These are phyloP conservation scores for Annona squamosa DNA, from an alignment of 164 flowering plant genomes.

Conservation along the genomic window DNA sequence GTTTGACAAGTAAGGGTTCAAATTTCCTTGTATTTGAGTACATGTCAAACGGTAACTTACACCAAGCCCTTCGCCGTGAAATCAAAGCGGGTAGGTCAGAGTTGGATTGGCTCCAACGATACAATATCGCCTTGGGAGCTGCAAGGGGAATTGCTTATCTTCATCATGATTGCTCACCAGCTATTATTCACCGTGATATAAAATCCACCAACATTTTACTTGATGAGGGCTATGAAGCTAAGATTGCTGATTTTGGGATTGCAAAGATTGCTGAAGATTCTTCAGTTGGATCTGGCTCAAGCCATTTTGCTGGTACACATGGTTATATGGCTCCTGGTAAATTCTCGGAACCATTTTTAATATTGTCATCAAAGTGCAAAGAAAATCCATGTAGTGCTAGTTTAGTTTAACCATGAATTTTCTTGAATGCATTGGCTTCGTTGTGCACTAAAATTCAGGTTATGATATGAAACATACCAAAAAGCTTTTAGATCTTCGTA, in stretches of 20 bases:
- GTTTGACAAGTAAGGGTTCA: slow-evolving; percentile 49
- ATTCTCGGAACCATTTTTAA: slow-evolving; percentile 9
- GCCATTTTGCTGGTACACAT: slow-evolving; percentile 77
- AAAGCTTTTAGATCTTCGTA: too few species aligned
- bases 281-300: slow-evolving; percentile 23
- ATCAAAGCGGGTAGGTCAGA: slow-evolving; percentile 46
- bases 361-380: background rate
- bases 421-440: too few species aligned
- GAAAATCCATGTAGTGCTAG: background rate
- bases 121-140: slow-evolving; percentile 75
- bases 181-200: slow-evolving; percentile 82
- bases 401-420: too few species aligned
- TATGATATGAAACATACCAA: too few species aligned
- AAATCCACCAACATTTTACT: slow-evolving; percentile 85
- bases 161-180: slow-evolving; percentile 85
- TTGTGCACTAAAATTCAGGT: too few species aligned
- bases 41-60: slow-evolving; percentile 78
- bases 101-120: slow-evolving; percentile 70
- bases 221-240: slow-evolving; percentile 71
- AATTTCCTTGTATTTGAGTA: slow-evolving; percentile 71
- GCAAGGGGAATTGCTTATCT: slow-evolving; percentile 86
- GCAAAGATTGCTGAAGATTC: slow-evolving; percentile 52
- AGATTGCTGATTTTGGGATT: slow-evolving; percentile 90
- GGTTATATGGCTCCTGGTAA: slow-evolving; percentile 98
- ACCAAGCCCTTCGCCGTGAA: slow-evolving; percentile 53